Base-by-base conservation (phyloP, 1,284 basidiomycete genomes). In the Microbotryum violaceum region DNA sequence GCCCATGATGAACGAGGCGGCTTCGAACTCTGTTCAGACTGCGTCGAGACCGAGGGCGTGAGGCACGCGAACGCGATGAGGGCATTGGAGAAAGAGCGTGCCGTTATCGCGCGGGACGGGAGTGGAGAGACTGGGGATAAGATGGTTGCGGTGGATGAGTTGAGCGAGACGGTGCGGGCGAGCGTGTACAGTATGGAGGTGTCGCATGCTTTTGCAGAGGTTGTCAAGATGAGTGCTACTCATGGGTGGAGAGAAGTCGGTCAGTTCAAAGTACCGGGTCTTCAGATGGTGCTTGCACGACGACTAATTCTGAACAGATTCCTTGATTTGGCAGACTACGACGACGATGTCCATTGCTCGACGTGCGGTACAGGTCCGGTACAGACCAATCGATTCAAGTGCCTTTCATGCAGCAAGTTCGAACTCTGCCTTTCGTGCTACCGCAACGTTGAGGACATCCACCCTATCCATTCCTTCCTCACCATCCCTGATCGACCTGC, bases 381-480 rank as follows among this genome's bases (percentile, higher is more conserved):
- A 3, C 57, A 58, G 29, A 58, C 57, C 6, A 58, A 47, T 23
- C 21, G 57, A 1, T 58, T 58, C 50, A 58, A 58, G 44, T 58
- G 57, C 16, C 33, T 58, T 16, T 52, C 49, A 2, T 58, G 57
- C 44, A 16, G 31, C 37, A 58, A 52, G 57, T 52, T 58, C 27
- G 57, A 58, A 49, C 42, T 58, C 12, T 52, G 57, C 44, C 49
- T 58, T 10, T 27, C 49, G 16, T 58, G 57, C 42, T 58, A 52
- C n/a, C 57, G 57, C 9, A 46, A 49, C 25, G 57, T 58, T 20
- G 50, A 58, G 49, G 56, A 58, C 7, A 58, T 58, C 50, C 57
- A 58, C 29, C 57, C 57, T 6, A 25, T 52, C 25, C 57, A 58
- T 44, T 37, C 57, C 37, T 58, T 58, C 57, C 57, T 58, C 50